These are phyloP conservation scores for Parsonsia alboflavescens DNA, from an alignment of 257 asterid species.

Conservation along the genomic window DNA sequence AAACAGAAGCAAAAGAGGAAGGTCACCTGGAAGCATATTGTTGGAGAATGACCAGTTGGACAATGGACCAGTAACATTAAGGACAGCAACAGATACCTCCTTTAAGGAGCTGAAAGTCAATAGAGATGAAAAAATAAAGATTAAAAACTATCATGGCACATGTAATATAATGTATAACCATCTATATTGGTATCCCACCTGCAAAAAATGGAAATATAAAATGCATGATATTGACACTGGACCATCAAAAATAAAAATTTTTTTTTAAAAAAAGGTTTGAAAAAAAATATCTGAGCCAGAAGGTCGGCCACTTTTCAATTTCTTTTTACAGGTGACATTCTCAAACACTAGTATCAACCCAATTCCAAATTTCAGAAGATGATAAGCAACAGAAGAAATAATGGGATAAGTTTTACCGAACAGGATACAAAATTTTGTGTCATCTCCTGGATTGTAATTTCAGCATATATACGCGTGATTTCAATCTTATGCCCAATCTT, in stretches of 20 bases:
- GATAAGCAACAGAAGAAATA: not conserved
- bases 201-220: not conserved
- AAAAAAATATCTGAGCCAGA: not conserved
- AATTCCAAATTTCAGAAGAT: not conserved
- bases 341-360: not conserved
- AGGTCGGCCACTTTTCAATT: not conserved
- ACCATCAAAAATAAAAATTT: not conserved
- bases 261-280: not conserved
- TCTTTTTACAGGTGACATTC: not conserved
- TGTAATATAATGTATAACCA: not conserved
- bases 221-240: not conserved
- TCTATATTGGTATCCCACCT: not conserved
- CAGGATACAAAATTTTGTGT: not conserved
- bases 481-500: not conserved
- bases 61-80: slow-evolving; percentile 88
- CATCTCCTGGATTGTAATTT: not conserved
- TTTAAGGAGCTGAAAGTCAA: slow-evolving; percentile 56
- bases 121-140: not conserved
- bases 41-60: slow-evolving; percentile 92
- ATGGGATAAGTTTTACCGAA: not conserved
- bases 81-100: slow-evolving; percentile 94
- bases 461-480: not conserved
- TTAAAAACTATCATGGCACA: not conserved
- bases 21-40: slow-evolving; percentile 66
- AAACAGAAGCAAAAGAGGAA: slow-evolving; percentile 11